Conservation (phyloP, 2,329 filamentous ascomycete species). For the Tothia fuscella region DNA sequence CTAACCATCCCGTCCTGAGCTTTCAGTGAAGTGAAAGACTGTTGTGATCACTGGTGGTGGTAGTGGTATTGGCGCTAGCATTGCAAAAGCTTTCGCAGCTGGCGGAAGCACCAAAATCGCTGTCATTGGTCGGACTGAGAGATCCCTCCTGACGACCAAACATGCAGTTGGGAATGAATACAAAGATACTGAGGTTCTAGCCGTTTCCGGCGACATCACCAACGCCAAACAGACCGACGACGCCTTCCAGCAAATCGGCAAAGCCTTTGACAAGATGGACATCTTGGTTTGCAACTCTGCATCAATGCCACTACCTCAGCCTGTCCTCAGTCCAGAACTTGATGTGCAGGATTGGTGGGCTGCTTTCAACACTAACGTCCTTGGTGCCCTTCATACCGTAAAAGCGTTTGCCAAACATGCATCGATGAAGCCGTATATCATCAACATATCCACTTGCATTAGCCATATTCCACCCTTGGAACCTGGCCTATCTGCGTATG, state of each 20-base stretch:
- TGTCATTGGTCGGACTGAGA: slow-evolving; percentile 29
- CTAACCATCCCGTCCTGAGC: slow-evolving; percentile 26
- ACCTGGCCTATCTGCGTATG: slow-evolving; percentile 16
- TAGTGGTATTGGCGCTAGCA: slow-evolving; percentile 34
- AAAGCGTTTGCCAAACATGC: slow-evolving; percentile 4
- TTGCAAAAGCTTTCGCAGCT: slow-evolving; percentile 30
- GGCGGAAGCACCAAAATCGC: slow-evolving; percentile 33
- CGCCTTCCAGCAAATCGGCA: neutral
- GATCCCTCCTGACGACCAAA: neutral
- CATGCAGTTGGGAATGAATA: neutral
- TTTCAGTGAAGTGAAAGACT: slow-evolving; percentile 28
- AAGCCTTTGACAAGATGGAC: neutral
- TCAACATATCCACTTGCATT: slow-evolving; percentile 1
- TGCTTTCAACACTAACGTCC: slow-evolving; percentile 5
- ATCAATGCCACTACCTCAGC: slow-evolving; percentile 13
- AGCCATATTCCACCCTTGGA: neutral
- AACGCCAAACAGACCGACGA: neutral
- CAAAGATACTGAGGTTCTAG: neutral
- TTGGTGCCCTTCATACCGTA: slow-evolving; percentile 5
- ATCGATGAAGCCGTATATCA: neutral
- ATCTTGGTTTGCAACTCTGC: slow-evolving; percentile 36
- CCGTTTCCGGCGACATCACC: neutral
- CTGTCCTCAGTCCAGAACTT: neutral
- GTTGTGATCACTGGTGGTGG: slow-evolving; percentile 34
- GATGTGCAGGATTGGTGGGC: slow-evolving; percentile 2